Evolutionary conservation across 1,139 yeast genomes (phyloP), one percentile per base, ranked within the genome.

Genomic region (Diutina siamensis): DNA sequence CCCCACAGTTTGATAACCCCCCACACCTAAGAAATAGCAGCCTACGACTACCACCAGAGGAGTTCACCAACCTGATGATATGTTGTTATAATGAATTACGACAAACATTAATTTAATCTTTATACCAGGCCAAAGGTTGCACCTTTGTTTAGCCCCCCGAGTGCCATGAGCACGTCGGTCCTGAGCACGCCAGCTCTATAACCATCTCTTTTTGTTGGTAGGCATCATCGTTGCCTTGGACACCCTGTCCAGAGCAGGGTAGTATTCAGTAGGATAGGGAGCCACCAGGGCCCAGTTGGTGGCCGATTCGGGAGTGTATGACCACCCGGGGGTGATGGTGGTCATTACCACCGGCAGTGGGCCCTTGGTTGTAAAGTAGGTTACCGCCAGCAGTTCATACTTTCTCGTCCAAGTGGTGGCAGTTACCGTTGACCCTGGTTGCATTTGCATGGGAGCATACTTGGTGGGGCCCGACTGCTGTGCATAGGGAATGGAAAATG

Each of bases 391-490:
- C 1, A 89, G 74, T 18, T 89, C 79, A 59, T 64, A 81, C 52
- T 71, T 65, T 57, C 76, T 70, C 2, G 78, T 58, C 84, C 86
- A 82, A 2, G 80, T 64, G 3, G 80, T 69, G 21, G 76, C 78
- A 1, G 95, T 82, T 13, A 86, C 78, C 8, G 63, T 69, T 1
- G 83, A 58, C 3, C 80, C 84, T 7, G 97, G 96, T 64, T 87
- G 95, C 49, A 69, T 62, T 64, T 87, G 96, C 95, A 88, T 87
- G 45, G 96, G 95, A 1, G 97, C 97, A 62, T 66, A 85, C 59
- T 86, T 72, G 2, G 83, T 74, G 45, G 52, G 62, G 35, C 94
- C 94, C 0, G 94, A 83, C 65, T 88, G 97, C 49, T 57, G 50
- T 2, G 88, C 74, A 62, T 87, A 88, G 3, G 88, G 71, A 8